Evolutionary conservation across 75 land plant genomes (phyloP).

Genomic region (Cupressus sempervirens): DNA sequence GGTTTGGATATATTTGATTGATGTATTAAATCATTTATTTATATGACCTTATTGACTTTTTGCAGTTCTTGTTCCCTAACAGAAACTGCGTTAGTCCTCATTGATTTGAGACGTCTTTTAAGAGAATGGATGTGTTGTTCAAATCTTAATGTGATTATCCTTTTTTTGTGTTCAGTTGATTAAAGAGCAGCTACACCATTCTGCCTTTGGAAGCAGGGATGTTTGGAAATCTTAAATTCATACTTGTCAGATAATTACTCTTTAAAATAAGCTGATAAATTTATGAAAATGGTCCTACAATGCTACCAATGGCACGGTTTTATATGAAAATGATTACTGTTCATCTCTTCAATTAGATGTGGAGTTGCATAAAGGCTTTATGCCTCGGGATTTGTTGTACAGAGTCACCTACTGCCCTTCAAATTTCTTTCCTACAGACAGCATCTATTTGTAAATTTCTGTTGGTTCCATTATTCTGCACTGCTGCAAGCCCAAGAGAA

Average conservation of each 20-base stretch:
- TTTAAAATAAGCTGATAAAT: background rate
- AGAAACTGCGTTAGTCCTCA: too few species aligned
- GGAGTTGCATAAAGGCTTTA: background rate
- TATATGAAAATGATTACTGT: background rate
- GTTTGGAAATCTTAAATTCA: background rate
- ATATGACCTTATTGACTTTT: background rate
- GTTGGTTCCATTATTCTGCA: background rate
- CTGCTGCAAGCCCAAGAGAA: background rate
- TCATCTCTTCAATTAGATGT: background rate
- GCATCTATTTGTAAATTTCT: background rate
- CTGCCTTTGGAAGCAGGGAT: background rate
- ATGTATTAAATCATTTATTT: background rate
- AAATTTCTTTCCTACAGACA: background rate
- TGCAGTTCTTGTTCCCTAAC: background rate
- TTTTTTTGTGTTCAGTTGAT: background rate
- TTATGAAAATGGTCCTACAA: background rate
- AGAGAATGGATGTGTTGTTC: background rate
- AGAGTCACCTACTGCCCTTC: background rate
- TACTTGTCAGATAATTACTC: background rate
- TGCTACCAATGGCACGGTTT: too few species aligned
- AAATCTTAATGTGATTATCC: background rate
- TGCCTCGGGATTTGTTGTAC: background rate
- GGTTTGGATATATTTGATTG: slow-evolving; percentile 1
- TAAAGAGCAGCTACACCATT: background rate
- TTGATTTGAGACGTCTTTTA: background rate